phyloP scores from a whole-genome alignment of 2,329 filamentous ascomycete genomes.

The Botrytis sinoallii region DNA sequence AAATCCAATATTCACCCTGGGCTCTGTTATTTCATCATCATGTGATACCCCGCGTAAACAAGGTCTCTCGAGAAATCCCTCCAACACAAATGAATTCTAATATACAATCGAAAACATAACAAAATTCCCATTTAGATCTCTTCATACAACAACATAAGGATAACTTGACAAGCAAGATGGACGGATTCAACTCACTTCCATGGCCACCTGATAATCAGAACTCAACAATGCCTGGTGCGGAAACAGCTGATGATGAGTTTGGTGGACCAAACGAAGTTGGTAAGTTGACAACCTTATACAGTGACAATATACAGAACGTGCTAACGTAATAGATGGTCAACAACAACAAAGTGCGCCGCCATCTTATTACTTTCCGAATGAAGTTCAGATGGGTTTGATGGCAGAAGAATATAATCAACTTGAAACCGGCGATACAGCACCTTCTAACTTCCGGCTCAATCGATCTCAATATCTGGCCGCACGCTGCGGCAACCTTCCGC shows the following conservation, averaged over 20 bases:
- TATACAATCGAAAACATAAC: not conserved
- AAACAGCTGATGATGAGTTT: not conserved
- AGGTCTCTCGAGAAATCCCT: not conserved
- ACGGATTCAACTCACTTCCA: not conserved
- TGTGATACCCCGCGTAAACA: not conserved
- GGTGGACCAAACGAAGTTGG: accelerated
- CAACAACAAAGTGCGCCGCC: not conserved
- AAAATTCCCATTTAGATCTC: not conserved
- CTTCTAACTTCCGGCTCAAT: not conserved
- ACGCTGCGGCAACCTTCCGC: too few relatives aligned
- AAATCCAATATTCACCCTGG: not conserved
- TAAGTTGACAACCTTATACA: not conserved
- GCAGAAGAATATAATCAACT: not conserved
- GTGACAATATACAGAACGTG: not conserved
- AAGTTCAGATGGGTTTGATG: not conserved
- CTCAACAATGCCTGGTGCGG: not conserved
- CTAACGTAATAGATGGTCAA: not conserved
- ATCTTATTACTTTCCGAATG: not conserved
- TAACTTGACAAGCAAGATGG: not conserved
- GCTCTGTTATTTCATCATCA: not conserved
- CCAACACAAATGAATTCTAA: not conserved
- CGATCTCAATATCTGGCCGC: accelerated
- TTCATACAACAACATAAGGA: not conserved
- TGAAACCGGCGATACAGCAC: not conserved
- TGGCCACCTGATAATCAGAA: not conserved